Evolutionary conservation across 2,329 filamentous ascomycete species (phyloP).

Genomic region (Botrytis deweyae): DNA sequence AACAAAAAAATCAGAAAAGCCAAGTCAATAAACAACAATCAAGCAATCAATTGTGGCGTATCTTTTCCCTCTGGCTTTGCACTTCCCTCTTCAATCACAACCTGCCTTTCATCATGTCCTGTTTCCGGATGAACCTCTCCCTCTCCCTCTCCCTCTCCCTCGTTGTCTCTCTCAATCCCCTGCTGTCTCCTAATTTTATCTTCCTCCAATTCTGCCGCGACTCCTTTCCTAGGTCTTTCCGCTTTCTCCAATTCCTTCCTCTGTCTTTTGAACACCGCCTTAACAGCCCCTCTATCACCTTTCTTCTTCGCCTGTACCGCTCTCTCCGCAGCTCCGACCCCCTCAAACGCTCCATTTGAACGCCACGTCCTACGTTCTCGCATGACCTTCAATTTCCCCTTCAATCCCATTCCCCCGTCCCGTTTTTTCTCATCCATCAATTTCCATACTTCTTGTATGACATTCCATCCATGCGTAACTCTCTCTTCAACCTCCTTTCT

Average conservation of each 20-base stretch:
- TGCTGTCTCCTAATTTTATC: neutral
- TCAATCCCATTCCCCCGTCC: constrained; percentile 22
- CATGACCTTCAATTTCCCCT: constrained; percentile 40
- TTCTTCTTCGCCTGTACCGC: constrained; percentile 49
- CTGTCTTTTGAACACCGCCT: constrained; percentile 49
- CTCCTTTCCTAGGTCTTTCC: constrained; percentile 36
- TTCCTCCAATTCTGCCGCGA: constrained; percentile 5
- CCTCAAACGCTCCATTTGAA: constrained; percentile 46
- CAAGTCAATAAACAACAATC: neutral
- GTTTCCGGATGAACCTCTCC: neutral
- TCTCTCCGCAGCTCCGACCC: constrained; percentile 46
- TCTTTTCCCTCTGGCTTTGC: neutral
- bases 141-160: neutral
- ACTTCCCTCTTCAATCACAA: neutral
- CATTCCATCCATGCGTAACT: constrained; percentile 43
- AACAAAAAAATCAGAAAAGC: neutral
- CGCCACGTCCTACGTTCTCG: constrained; percentile 44
- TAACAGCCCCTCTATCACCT: constrained; percentile 44
- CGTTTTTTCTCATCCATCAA: constrained; percentile 40
- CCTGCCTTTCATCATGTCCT: neutral
- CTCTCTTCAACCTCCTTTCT: constrained; percentile 34
- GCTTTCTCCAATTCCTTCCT: constrained; percentile 48
- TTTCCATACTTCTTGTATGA: constrained; percentile 45
- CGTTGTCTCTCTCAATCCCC: neutral
- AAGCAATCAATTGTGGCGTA: neutral